These are phyloP conservation scores for Lactarius quietus DNA, from an alignment of 768 basidiomycete genomes.

Conservation along the genomic window DNA sequence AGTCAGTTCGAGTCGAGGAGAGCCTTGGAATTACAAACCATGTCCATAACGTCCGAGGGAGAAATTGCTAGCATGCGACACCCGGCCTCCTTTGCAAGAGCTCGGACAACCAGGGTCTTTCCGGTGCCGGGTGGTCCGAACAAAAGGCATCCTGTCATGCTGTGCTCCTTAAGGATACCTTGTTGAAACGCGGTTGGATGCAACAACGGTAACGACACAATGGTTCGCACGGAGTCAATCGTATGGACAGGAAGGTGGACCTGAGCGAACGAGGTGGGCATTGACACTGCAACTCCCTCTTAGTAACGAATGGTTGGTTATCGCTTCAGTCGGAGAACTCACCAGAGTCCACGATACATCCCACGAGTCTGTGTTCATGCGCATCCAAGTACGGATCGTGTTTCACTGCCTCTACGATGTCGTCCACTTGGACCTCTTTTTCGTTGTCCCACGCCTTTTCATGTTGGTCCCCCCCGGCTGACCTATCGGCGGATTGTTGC, in stretches of 20 bases:
- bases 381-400: slow-evolving; percentile 69
- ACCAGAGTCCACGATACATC: slow-evolving; percentile 85
- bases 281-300: slow-evolving; percentile 45
- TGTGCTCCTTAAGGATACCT: slow-evolving; percentile 87
- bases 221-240: slow-evolving; percentile 87
- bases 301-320: slow-evolving; percentile 13
- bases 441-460: slow-evolving; percentile 31
- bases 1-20: slow-evolving; percentile 6
- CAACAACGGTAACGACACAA: slow-evolving; percentile 85
- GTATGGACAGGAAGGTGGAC: slow-evolving; percentile 87
- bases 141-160: slow-evolving; percentile 86
- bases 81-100: slow-evolving; percentile 89
- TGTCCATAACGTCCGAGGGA: slow-evolving; percentile 94
- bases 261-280: slow-evolving; percentile 81
- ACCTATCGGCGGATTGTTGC: slow-evolving; percentile 58
- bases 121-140: slow-evolving; percentile 95
- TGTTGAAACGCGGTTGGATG: slow-evolving; percentile 84
- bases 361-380: slow-evolving; percentile 77
- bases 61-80: slow-evolving; percentile 89
- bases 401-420: slow-evolving; percentile 72
- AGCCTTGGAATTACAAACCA: slow-evolving; percentile 49
- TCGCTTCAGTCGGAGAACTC: slow-evolving; percentile 15
- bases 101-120: slow-evolving; percentile 85
- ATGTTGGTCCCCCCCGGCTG: slow-evolving; percentile 37
- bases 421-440: slow-evolving; percentile 43